Base-by-base conservation (phyloP, 331 rosid genomes). In the Telfairia occidentalis region DNA sequence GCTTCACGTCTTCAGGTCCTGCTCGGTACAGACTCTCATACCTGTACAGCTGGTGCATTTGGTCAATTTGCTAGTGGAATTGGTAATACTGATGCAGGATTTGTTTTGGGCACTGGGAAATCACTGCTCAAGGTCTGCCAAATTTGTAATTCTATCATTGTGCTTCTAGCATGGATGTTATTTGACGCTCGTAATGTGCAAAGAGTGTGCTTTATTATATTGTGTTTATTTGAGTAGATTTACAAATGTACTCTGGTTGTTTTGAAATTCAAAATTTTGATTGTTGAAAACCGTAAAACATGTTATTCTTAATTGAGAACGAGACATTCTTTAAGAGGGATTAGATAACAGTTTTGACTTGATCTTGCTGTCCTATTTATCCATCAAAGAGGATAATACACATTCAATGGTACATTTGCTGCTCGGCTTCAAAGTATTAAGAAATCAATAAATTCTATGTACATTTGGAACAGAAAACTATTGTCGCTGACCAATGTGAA, bases 21-120 rank as follows among this genome's bases (percentile, higher is more conserved):
- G 71, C 82, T 95, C 35, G 98, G 98, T 78, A 95, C 98, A 42
- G 98, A 95, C 84, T 95, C 98, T 78, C 98, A 95, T 86, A 88
- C 98, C 42, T 91, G 97, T 74, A 91, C 98, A 29, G 97, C 97
- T 74, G 98, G 98, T 82, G 98, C 98, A 35, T 94, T 94, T 82
- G 98, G 97, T 70, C 98, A 94, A 80, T 94, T 94, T 83, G 92
- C 98, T 49, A 90, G 97, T 4, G 98, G 98, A 81, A 91, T 94
- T 34, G 98, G 98, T 49, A 91, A 86, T 81, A 94, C 97, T 15
- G 98, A 94, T 86, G 96, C 93, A 0, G 97, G 96, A 79, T 90
- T 94, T 76, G 96, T 94, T 43, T 48, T 94, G 78, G 98, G 98
- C 43, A 71, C 98, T 13, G 98, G 98, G 76, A 94, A 94, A 85